Percentiles rank a stretch among this genome's conserved stretches.
These are phyloP conservation scores for Flaveria floridana DNA, from an alignment of 140 eudicot genomes.

Conservation along the genomic window DNA sequence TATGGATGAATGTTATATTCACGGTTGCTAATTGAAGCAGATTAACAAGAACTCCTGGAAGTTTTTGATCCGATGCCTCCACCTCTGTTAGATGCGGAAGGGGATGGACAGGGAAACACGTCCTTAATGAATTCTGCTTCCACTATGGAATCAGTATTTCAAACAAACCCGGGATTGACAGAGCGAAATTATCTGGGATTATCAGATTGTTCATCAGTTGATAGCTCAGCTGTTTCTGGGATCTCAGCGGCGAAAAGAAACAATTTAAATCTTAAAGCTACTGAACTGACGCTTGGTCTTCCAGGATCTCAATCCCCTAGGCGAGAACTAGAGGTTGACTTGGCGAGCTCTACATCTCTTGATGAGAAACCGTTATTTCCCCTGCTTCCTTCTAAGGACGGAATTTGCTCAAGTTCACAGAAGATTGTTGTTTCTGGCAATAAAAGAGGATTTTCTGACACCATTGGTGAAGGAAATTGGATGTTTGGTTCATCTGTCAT, in stretches of 20 bases:
- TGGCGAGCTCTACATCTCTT: constrained; percentile 40
- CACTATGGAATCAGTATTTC: constrained; percentile 50
- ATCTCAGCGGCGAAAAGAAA: constrained; percentile 43
- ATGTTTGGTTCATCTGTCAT: constrained; percentile 50
- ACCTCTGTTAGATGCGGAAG: constrained; percentile 55
- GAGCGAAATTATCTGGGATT: constrained; percentile 82
- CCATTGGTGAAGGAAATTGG: constrained; percentile 73
- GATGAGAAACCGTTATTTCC: constrained; percentile 81
- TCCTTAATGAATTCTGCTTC: constrained; percentile 48
- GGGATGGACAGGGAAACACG: constrained; percentile 45
- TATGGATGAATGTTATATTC: neutral
- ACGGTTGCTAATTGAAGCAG: constrained; percentile 27
- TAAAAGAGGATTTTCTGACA: constrained; percentile 79
- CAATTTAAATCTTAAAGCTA: constrained; percentile 73
- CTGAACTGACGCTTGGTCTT: constrained; percentile 84
- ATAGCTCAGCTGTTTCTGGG: constrained; percentile 52
- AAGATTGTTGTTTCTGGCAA: constrained; percentile 69
- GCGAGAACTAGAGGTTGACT: constrained; percentile 43
- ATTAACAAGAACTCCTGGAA: constrained; percentile 15
- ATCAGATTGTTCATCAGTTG: constrained; percentile 84
- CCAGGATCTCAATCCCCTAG: constrained; percentile 92
- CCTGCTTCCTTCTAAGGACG: constrained; percentile 54
- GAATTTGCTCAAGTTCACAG: constrained; percentile 39
- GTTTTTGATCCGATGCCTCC: constrained; percentile 47
- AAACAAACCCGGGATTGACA: constrained; percentile 42